Evolutionary conservation across 2,329 filamentous ascomycete species (phyloP).

Genomic region (Aspergillus texensis): DNA sequence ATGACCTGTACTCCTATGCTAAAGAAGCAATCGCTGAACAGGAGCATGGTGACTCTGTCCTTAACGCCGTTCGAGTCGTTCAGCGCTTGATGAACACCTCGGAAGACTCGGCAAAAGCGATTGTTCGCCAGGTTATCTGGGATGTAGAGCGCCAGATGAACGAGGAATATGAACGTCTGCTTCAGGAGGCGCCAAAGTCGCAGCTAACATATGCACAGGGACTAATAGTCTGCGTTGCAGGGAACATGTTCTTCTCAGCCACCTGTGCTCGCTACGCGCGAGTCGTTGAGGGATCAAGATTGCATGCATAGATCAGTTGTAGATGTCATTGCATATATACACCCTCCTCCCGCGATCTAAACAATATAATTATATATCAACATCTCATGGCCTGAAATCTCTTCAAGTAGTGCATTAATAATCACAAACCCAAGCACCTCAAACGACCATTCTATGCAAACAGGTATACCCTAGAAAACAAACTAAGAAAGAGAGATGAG

Average conservation of each 20-base stretch:
- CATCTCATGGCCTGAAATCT: background rate
- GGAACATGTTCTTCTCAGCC: constrained; percentile 22
- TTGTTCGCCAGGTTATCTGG: constrained; percentile 9
- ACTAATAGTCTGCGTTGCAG: constrained; percentile 11
- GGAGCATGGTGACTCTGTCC: background rate
- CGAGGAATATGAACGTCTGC: constrained; percentile 12
- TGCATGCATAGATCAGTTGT: background rate
- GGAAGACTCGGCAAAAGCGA: constrained; percentile 2
- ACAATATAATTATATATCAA: background rate
- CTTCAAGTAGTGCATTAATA: no score
- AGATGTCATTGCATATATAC: background rate
- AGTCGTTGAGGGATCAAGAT: constrained; percentile 12
- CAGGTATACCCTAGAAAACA: background rate
- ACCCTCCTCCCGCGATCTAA: background rate
- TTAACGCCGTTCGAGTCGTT: constrained; percentile 18
- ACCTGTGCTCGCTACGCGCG: constrained; percentile 16
- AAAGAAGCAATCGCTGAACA: constrained; percentile 15
- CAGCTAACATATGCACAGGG: constrained; percentile 13
- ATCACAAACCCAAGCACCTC: background rate
- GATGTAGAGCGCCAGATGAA: constrained; percentile 15
- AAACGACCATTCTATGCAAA: background rate
- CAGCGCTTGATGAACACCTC: constrained; percentile 6
- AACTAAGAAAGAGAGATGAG: background rate
- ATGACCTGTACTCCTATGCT: constrained; percentile 21
- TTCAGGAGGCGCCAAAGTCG: background rate